Evolutionary conservation across 2,329 filamentous ascomycete species (phyloP).

Genomic region (Ambrosiella cleistominuta): DNA sequence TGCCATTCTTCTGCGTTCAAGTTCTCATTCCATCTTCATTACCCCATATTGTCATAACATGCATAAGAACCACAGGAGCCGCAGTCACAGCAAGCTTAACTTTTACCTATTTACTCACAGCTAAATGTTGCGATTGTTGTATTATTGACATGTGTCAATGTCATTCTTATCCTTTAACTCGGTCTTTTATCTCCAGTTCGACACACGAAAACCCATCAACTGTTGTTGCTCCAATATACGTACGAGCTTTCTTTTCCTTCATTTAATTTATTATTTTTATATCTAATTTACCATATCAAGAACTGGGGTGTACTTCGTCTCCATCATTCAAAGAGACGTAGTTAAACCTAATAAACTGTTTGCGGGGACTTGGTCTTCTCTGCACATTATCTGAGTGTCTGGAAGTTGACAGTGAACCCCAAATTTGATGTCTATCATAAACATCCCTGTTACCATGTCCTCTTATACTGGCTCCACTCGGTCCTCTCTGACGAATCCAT

Average conservation of each 20-base stretch:
- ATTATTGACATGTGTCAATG: background rate
- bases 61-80: conserved; percentile 9
- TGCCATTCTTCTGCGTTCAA: background rate
- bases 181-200: too few species aligned
- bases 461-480: conserved; percentile 8
- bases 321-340: too few species aligned
- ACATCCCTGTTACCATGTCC: background rate
- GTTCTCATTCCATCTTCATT: conserved; percentile 47
- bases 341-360: too few species aligned
- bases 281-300: too few species aligned
- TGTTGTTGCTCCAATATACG: too few species aligned
- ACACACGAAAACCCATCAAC: too few species aligned
- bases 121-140: background rate
- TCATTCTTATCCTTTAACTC: background rate
- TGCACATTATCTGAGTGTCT: too few species aligned
- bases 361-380: too few species aligned
- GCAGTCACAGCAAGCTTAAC: background rate
- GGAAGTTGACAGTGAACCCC: too few species aligned
- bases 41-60: conserved; percentile 9
- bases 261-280: too few species aligned
- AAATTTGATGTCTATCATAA: background rate
- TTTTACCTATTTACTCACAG: background rate
- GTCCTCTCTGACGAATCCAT: conserved; percentile 6
- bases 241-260: too few species aligned
- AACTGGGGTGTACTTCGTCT: too few species aligned